Conservation (phyloP, 768 basidiomycete genomes). For the Suillus subalutaceus region DNA sequence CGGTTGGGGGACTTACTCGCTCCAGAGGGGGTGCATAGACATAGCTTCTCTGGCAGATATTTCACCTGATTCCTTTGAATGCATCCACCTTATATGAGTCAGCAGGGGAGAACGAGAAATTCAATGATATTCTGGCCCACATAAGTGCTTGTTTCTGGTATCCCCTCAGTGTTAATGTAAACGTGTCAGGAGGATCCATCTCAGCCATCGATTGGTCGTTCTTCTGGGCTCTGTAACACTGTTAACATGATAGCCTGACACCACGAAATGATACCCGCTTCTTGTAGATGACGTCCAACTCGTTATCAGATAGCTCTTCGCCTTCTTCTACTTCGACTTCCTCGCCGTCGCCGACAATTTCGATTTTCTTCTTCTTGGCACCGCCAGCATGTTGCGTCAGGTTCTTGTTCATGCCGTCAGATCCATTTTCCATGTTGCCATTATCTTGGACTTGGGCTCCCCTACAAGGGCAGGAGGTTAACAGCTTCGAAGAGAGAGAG, state of each 20-base stretch:
- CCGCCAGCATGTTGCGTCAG: conserved; percentile 38
- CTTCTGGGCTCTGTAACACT: conserved; percentile 69
- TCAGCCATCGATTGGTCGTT: conserved; percentile 76
- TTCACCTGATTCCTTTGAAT: conserved; percentile 78
- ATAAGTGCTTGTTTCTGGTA: conserved; percentile 94
- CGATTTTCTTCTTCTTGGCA: conserved; percentile 51
- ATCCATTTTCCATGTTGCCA: conserved; percentile 35
- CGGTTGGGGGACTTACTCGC: conserved; percentile 59
- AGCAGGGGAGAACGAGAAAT: not conserved
- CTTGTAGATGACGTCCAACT: conserved; percentile 82
- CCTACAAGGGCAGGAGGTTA: conserved; percentile 65
- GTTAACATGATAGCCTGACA: conserved; percentile 9
- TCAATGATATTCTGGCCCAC: conserved; percentile 40
- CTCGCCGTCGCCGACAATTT: conserved; percentile 80
- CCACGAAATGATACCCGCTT: conserved; percentile 51
- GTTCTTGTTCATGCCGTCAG: conserved; percentile 45
- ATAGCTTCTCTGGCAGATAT: conserved; percentile 66
- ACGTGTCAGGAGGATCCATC: conserved; percentile 81
- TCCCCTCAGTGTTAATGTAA: conserved; percentile 72
- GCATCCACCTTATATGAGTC: conserved; percentile 77
- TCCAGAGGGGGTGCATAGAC: conserved; percentile 94
- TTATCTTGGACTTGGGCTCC: conserved; percentile 39
- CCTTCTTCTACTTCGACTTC: conserved; percentile 84
- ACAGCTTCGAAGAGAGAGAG: conserved; percentile 73
- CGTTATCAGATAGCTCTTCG: conserved; percentile 80